Evolutionary conservation across 306 rosid genomes (phyloP).

Genomic region (Malus sylvestris): DNA sequence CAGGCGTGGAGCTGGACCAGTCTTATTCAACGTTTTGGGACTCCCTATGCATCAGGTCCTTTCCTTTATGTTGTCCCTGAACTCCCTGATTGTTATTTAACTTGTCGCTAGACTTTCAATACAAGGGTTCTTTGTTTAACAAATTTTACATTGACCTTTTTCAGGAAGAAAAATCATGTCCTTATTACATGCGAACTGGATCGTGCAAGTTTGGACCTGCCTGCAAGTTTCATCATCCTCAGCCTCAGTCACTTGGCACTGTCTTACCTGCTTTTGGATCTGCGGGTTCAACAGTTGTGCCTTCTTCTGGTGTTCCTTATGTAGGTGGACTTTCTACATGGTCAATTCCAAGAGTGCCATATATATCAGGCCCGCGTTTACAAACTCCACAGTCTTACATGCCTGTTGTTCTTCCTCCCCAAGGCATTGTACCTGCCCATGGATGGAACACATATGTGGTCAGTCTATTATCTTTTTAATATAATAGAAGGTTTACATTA

Average conservation of each 20-base stretch:
- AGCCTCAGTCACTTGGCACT: slow-evolving; percentile 48
- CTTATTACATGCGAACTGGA: slow-evolving; percentile 84
- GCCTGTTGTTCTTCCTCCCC: slow-evolving; percentile 67
- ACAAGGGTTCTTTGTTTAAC: background rate
- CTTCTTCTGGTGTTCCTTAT: slow-evolving; percentile 61
- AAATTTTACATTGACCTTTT: background rate
- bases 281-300: slow-evolving; percentile 38
- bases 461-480: slow-evolving; percentile 21
- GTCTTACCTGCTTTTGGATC: slow-evolving; percentile 42
- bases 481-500: background rate
- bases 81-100: background rate
- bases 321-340: slow-evolving; percentile 59
- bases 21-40: slow-evolving; percentile 63
- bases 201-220: slow-evolving; percentile 88
- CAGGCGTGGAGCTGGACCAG: slow-evolving; percentile 93
- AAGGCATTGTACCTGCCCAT: slow-evolving; percentile 53
- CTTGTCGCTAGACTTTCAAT: background rate
- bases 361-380: slow-evolving; percentile 39
- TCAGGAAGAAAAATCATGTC: slow-evolving; percentile 85
- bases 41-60: slow-evolving; percentile 90
- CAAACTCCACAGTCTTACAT: slow-evolving; percentile 58
- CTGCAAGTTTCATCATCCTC: slow-evolving; percentile 93
- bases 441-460: slow-evolving; percentile 88
- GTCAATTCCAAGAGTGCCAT: slow-evolving; percentile 67
- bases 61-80: background rate